phyloP scores from a whole-genome alignment of 345 rosid genomes.

The Eucalyptus pauciflora region DNA sequence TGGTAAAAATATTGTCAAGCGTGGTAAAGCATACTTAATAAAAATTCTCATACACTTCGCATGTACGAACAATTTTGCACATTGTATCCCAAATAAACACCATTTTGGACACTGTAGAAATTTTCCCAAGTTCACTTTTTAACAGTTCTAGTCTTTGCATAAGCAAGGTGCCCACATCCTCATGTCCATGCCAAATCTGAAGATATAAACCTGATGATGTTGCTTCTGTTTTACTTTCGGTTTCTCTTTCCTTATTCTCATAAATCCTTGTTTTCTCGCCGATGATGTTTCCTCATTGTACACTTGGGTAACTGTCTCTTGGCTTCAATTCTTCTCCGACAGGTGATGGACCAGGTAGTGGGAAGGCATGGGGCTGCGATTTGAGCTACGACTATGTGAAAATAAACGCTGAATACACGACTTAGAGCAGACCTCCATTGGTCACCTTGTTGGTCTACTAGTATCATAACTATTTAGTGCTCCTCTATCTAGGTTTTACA shows the following conservation, averaged over 20 bases:
- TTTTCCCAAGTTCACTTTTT: background rate
- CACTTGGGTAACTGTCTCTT: background rate
- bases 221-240: background rate
- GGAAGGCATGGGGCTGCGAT: slow-evolving; percentile 89
- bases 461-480: background rate
- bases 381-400: slow-evolving; percentile 81
- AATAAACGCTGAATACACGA: slow-evolving; percentile 83
- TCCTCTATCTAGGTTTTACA: background rate
- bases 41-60: background rate
- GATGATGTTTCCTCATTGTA: background rate
- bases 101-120: background rate
- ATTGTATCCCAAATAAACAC: background rate
- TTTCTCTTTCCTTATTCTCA: background rate
- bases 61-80: background rate
- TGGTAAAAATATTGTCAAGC: background rate
- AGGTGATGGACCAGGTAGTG: slow-evolving; percentile 56
- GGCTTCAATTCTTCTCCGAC: background rate
- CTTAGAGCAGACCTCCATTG: slow-evolving; percentile 10
- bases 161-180: background rate
- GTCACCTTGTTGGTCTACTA: background rate
- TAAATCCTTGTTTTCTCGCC: background rate
- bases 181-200: background rate
- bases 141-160: background rate
- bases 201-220: background rate
- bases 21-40: background rate